A percentile compares a stretch with the other conserved stretches of the same genome.
Evolutionary conservation across 371 early-diverging fungal species (phyloP).

Genomic region (Encephalitozoon cuniculi): DNA sequence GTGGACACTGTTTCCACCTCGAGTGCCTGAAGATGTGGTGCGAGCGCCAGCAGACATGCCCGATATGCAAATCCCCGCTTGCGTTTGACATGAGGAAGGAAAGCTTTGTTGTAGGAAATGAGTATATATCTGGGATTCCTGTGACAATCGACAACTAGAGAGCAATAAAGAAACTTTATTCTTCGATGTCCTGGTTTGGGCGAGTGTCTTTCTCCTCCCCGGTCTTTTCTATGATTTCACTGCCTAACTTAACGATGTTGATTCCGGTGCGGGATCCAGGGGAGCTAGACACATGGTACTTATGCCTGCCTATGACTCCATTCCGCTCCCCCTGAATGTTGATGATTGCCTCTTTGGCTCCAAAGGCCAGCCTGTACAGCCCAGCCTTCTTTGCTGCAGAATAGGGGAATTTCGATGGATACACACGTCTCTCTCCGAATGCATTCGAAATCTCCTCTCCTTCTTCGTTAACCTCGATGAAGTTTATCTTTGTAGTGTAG

Average conservation of each 20-base stretch:
- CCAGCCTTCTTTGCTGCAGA: conserved; percentile 36
- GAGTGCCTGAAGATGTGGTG: conserved; percentile 90
- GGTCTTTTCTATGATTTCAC: neutral
- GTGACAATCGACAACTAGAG: conserved; percentile 10
- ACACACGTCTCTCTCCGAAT: neutral
- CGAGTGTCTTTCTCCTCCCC: neutral
- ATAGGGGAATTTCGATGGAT: conserved; percentile 24
- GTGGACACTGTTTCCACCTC: conserved; percentile 92
- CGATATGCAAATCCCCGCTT: conserved; percentile 70
- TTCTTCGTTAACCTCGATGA: conserved; percentile 13
- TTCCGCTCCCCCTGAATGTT: neutral
- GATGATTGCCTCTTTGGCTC: neutral
- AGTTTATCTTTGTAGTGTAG: neutral
- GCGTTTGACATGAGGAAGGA: neutral
- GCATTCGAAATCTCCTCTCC: neutral
- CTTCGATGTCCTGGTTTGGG: neutral
- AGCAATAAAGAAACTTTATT: neutral
- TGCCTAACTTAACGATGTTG: neutral
- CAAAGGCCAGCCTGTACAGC: neutral
- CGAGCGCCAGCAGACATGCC: conserved; percentile 91
- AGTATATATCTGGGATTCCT: conserved; percentile 32
- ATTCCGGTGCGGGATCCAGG: neutral
- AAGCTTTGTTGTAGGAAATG: conserved; percentile 16
- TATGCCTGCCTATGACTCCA: neutral
- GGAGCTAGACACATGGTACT: neutral